Percentiles rank a stretch among this genome's conserved stretches.
Conservation (phyloP, 1,284 basidiomycete species). For the Kalmanozyma brasiliensis region DNA sequence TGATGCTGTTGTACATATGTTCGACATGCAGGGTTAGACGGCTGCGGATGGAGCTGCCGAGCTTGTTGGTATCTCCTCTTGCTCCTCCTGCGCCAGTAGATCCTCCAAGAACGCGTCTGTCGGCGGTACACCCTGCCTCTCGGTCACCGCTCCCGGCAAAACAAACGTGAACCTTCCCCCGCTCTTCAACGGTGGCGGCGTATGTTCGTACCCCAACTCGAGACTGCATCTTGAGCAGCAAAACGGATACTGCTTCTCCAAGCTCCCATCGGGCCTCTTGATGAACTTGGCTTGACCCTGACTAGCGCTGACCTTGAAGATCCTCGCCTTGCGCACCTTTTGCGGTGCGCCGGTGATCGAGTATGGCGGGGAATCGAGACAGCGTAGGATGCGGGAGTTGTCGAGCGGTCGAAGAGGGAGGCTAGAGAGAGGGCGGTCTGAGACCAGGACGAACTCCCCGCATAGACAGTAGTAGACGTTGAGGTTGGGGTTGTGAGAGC, state of each 20-base stretch:
- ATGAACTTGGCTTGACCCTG: slow-evolving; percentile 47
- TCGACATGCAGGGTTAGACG: background rate
- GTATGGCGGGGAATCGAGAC: slow-evolving; percentile 47
- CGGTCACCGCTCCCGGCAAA: slow-evolving; percentile 57
- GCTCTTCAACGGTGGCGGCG: slow-evolving; percentile 63
- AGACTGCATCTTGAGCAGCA: slow-evolving; percentile 59
- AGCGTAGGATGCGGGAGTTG: slow-evolving; percentile 51
- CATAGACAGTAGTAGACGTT: slow-evolving; percentile 64
- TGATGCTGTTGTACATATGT: slow-evolving; percentile 1
- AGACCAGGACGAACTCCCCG: slow-evolving; percentile 64
- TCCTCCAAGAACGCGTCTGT: slow-evolving; percentile 42
- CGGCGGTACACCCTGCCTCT: slow-evolving; percentile 45
- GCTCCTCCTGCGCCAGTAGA: slow-evolving; percentile 2
- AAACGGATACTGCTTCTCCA: slow-evolving; percentile 61
- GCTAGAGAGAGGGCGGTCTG: slow-evolving; percentile 34
- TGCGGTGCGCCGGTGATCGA: slow-evolving; percentile 30
- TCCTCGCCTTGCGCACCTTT: slow-evolving; percentile 30
- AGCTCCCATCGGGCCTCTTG: slow-evolving; percentile 36
- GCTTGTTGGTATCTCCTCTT: background rate
- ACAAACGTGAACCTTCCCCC: slow-evolving; percentile 61
- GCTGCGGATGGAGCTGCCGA: background rate
- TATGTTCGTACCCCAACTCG: slow-evolving; percentile 61
- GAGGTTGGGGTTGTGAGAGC: slow-evolving; percentile 25
- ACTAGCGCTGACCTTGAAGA: slow-evolving; percentile 62
- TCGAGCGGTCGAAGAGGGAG: slow-evolving; percentile 58